Evolutionary conservation across 805 yeast genomes (phyloP).

Genomic region (Kazachstania psychrophila): DNA sequence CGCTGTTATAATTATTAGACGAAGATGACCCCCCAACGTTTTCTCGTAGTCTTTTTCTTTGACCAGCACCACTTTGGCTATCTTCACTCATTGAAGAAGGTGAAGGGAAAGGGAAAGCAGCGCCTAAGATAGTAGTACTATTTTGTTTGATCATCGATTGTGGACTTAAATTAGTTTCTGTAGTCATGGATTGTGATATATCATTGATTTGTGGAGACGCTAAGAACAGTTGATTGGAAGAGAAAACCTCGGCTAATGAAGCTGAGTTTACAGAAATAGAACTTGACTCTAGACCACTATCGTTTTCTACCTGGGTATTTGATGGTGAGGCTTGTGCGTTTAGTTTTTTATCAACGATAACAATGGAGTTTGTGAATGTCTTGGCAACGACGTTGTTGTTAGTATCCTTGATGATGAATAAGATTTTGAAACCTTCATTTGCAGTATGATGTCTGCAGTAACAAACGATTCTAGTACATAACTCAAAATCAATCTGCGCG

Average conservation of each 20-base stretch:
- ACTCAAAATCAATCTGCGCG: slow-evolving; percentile 27
- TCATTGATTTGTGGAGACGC: background rate
- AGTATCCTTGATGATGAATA: slow-evolving; percentile 56
- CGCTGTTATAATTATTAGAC: too few relatives aligned
- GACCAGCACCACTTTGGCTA: slow-evolving; percentile 23
- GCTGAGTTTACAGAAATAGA: background rate
- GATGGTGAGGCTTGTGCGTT: slow-evolving; percentile 7
- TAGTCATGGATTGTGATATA: too few relatives aligned
- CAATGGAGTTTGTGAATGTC: slow-evolving; percentile 60
- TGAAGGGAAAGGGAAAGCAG: slow-evolving; percentile 35
- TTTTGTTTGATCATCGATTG: too few relatives aligned
- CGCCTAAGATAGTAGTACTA: too few relatives aligned
- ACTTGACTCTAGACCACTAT: background rate
- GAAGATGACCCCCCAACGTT: too few relatives aligned
- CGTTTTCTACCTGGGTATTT: background rate
- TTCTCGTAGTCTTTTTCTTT: slow-evolving; percentile 3
- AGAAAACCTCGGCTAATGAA: slow-evolving; percentile 3
- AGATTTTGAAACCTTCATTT: slow-evolving; percentile 66
- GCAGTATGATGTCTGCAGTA: slow-evolving; percentile 93
- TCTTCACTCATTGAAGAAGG: slow-evolving; percentile 57
- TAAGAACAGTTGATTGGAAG: slow-evolving; percentile 3
- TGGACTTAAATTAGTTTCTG: too few relatives aligned
- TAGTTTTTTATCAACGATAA: slow-evolving; percentile 92
- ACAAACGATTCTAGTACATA: slow-evolving; percentile 74
- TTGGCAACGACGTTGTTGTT: slow-evolving; percentile 59